These are phyloP conservation scores for Penicillium flavigenum DNA, from an alignment of 495 filamentous ascomycete genomes.

Conservation along the genomic window DNA sequence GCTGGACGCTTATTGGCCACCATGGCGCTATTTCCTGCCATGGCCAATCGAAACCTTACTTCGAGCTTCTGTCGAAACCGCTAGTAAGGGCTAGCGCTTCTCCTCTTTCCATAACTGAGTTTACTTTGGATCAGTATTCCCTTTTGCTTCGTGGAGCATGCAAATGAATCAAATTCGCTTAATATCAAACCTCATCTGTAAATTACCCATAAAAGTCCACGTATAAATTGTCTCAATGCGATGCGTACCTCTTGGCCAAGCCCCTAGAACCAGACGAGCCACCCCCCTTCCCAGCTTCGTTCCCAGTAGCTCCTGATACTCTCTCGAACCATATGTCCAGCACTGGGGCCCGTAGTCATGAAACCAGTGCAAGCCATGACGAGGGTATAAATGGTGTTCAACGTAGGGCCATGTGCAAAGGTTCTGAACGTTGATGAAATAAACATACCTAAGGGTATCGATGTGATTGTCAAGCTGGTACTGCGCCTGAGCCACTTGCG, in stretches of 20 bases:
- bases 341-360: too few species aligned
- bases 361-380: not conserved
- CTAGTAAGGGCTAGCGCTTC: not conserved
- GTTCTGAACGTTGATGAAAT: not conserved
- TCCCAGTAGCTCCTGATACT: conserved; percentile 2
- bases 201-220: not conserved
- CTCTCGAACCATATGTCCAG: not conserved
- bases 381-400: not conserved
- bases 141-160: not conserved
- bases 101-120: not conserved
- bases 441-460: not conserved
- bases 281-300: conserved; percentile 1
- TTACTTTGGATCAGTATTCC: not conserved
- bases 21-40: not conserved
- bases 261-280: conserved; percentile 1
- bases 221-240: not conserved
- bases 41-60: not conserved
- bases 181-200: conserved; percentile 7
- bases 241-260: not conserved
- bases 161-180: not conserved
- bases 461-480: not conserved
- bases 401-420: not conserved
- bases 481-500: not conserved
- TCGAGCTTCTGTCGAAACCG: not conserved
- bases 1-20: not conserved